phyloP scores from a whole-genome alignment of 768 basidiomycete species.

The Dendrothele bispora region DNA sequence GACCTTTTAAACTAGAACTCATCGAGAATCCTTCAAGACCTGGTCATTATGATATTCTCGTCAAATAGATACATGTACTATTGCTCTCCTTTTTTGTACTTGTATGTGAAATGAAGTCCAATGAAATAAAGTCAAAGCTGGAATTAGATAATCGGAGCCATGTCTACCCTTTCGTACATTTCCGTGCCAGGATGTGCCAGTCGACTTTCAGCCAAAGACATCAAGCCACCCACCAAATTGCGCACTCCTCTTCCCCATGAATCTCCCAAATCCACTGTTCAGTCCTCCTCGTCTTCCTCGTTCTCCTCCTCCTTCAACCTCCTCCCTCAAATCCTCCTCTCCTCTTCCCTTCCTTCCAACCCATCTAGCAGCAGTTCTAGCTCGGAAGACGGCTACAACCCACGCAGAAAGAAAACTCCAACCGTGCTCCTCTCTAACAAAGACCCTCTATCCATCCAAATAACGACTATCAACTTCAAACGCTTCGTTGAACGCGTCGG shows the following conservation, averaged over 20 bases:
- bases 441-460: conserved; percentile 75
- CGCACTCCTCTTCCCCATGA: too few relatives aligned
- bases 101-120: too few relatives aligned
- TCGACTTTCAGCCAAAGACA: too few relatives aligned
- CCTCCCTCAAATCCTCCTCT: conserved; percentile 40
- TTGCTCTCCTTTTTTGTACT: too few relatives aligned
- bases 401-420: conserved; percentile 20
- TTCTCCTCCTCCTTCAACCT: conserved; percentile 36
- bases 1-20: conserved; percentile 1
- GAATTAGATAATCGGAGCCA: too few relatives aligned
- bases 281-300: too few relatives aligned
- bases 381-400: conserved; percentile 21
- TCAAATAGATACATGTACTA: too few relatives aligned
- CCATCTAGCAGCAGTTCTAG: conserved; percentile 15
- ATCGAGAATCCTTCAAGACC: conserved; percentile 49
- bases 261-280: too few relatives aligned
- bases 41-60: conserved; percentile 81
- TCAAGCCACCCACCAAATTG: too few relatives aligned
- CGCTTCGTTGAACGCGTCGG: conserved; percentile 76
- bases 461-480: conserved; percentile 77
- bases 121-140: too few relatives aligned
- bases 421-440: conserved; percentile 50
- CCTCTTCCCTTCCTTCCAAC: conserved; percentile 23
- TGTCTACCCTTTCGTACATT: too few relatives aligned
- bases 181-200: too few relatives aligned